These are phyloP conservation scores for Colletotrichum sp. DNA, from an alignment of 2,329 filamentous ascomycete genomes.

Conservation along the genomic window DNA sequence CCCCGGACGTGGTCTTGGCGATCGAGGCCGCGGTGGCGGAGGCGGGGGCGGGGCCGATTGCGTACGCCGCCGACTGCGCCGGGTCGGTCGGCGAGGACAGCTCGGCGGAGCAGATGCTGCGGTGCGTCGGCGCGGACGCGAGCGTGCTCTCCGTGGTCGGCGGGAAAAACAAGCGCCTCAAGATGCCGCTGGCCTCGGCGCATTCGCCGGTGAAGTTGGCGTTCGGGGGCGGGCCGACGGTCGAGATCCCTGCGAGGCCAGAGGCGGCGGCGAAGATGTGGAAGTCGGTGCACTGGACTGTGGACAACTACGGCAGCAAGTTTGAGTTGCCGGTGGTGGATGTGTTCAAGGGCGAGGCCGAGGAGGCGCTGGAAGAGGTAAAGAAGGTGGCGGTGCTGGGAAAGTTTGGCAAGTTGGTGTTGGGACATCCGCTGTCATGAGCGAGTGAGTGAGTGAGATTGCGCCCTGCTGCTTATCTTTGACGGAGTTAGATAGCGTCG, in stretches of 20 bases:
- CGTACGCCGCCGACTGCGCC: conserved; percentile 11
- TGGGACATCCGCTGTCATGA: not conserved
- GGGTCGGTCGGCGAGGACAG: not conserved
- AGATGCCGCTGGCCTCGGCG: not conserved
- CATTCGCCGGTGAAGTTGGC: not conserved
- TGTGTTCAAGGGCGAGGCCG: not conserved
- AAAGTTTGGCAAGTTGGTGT: not conserved
- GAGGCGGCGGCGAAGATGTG: not conserved
- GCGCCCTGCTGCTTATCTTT: not conserved
- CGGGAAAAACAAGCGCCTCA: not conserved
- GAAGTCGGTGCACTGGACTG: not conserved
- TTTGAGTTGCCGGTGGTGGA: not conserved
- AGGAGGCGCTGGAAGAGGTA: not conserved
- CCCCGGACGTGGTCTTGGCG: not conserved
- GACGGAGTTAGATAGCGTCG: not conserved
- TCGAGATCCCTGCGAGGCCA: not conserved
- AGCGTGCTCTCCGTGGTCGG: not conserved
- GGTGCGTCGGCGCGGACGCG: not conserved
- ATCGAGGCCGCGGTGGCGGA: not conserved
- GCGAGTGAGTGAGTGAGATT: not conserved
- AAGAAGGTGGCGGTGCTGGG: not conserved
- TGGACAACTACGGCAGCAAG: not conserved
- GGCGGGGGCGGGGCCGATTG: not conserved
- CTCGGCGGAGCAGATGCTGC: not conserved
- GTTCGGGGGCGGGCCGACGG: not conserved